Evolutionary conservation across 768 basidiomycete species (phyloP), one percentile per base, ranked within the genome.

Genomic region (Zangia roseola): DNA sequence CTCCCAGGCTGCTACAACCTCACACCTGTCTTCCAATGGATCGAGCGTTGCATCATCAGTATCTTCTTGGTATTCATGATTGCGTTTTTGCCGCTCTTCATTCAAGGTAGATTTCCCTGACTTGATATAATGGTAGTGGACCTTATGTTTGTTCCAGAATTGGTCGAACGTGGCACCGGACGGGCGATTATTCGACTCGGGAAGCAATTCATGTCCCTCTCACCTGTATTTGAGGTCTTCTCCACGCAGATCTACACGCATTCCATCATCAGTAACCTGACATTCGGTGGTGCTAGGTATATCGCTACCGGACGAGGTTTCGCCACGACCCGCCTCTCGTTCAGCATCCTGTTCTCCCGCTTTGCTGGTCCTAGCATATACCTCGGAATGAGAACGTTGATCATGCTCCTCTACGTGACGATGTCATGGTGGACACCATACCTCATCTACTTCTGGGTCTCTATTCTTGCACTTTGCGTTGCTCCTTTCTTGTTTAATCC

Each of bases 61-160:
- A 95, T 98, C 64, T 93, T 98, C 80, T 76, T 99, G 72, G 97
- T 99, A 53, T 98, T 97, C 77, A 85, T 94, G 84, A 97, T 97
- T 47, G 83, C 94, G 6, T 97, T 94, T 77, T 73, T 97, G 61
- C 94, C 94, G 0, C 75, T 97, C 26, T 97, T 97, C 81, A 74
- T 97, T 41, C 94, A 97, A 82, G 93, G 93, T 93, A 60, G 43
- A 74, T 63, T 10, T 33, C 38, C 9, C 7, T 26, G 25, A 9
- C 35, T 20, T 45, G 34, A 21, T 28, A 19, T 50, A 36, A 56
- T 68, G 40, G 64, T 58, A 4, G 40, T 40, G 52, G 14, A 7
- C 26, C 25, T 54, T 21, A 65, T 16, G 23, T 13, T 0, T 19
- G 23, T 45, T 30, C 16, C 63, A 93, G 97, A 99, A 78, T 76